These are phyloP conservation scores for Alternaria ventricosa DNA, from an alignment of 2,329 filamentous ascomycete genomes.

Conservation along the genomic window DNA sequence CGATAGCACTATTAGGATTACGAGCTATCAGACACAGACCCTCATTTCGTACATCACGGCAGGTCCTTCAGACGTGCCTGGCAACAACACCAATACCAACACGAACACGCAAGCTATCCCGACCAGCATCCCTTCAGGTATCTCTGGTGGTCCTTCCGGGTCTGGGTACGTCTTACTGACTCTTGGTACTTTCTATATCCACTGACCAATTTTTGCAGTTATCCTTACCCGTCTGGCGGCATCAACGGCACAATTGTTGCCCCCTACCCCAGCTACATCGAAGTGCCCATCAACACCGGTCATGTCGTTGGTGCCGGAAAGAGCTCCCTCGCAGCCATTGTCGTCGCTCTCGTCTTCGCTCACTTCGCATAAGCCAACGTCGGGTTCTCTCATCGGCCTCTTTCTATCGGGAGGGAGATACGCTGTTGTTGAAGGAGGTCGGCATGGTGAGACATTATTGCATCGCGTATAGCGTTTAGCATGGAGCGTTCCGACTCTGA, in stretches of 20 bases:
- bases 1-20: slow-evolving; percentile 32
- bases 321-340: slow-evolving; percentile 34
- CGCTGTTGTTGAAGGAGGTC: slow-evolving; percentile 19
- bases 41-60: slow-evolving; percentile 29
- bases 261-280: slow-evolving; percentile 34
- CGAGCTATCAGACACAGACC: slow-evolving; percentile 32
- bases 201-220: slow-evolving; percentile 21
- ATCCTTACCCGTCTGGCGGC: slow-evolving; percentile 21
- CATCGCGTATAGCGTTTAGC: slow-evolving; percentile 24
- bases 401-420: slow-evolving; percentile 9
- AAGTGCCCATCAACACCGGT: slow-evolving; percentile 32
- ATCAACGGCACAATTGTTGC: slow-evolving; percentile 31
- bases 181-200: neutral
- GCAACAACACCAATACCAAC: slow-evolving; percentile 17
- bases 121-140: slow-evolving; percentile 27
- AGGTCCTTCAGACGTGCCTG: slow-evolving; percentile 8
- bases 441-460: slow-evolving; percentile 23
- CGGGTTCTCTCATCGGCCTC: slow-evolving; percentile 3
- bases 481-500: slow-evolving; percentile 19
- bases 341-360: slow-evolving; percentile 36
- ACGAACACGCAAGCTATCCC: slow-evolving; percentile 23
- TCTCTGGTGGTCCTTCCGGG: slow-evolving; percentile 28
- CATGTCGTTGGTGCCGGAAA: slow-evolving; percentile 28
- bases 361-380: slow-evolving; percentile 28
- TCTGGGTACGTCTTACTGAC: slow-evolving; percentile 29